Evolutionary conservation across 139 green algal genomes (phyloP).

Genomic region (Chlorella sp.): DNA sequence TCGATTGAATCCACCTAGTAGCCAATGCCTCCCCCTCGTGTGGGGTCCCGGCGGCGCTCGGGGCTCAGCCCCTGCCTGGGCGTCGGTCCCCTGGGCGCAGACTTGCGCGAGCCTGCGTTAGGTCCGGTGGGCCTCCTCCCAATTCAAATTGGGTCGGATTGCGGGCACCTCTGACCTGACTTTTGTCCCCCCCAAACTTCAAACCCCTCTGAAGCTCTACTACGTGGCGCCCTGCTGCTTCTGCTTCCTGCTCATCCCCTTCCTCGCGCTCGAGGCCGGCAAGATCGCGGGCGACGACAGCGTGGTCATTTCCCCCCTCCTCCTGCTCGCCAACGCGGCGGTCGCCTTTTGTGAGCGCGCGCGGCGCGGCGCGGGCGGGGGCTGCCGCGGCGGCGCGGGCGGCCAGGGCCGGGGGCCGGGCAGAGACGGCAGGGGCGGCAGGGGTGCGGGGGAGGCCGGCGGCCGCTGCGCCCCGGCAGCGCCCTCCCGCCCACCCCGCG

Average conservation of each 20-base stretch:
- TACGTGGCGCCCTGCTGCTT: constrained; percentile 55
- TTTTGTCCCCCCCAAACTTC: too few species aligned
- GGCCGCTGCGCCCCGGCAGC: neutral
- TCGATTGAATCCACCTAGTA: too few species aligned
- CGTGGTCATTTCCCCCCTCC: constrained; percentile 63
- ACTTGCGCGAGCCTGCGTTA: too few species aligned
- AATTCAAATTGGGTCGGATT: too few species aligned
- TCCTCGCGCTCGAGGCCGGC: constrained; percentile 31
- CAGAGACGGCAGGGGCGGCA: neutral
- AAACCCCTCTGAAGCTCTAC: too few species aligned
- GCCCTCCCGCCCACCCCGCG: neutral
- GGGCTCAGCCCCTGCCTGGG: too few species aligned
- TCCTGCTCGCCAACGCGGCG: constrained; percentile 89
- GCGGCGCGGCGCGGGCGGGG: too few species aligned
- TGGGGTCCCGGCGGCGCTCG: too few species aligned
- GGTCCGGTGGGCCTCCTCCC: too few species aligned
- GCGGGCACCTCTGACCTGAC: too few species aligned
- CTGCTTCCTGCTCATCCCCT: constrained; percentile 44
- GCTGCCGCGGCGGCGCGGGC: neutral
- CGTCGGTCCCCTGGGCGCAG: too few species aligned
- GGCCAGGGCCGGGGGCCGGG: neutral
- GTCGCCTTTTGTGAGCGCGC: constrained; percentile 69
- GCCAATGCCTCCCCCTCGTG: too few species aligned
- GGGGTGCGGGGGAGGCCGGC: neutral
- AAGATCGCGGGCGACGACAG: constrained; percentile 40